Evolutionary conservation across 2,329 filamentous ascomycete species (phyloP).

Genomic region (Penicillium sp.): DNA sequence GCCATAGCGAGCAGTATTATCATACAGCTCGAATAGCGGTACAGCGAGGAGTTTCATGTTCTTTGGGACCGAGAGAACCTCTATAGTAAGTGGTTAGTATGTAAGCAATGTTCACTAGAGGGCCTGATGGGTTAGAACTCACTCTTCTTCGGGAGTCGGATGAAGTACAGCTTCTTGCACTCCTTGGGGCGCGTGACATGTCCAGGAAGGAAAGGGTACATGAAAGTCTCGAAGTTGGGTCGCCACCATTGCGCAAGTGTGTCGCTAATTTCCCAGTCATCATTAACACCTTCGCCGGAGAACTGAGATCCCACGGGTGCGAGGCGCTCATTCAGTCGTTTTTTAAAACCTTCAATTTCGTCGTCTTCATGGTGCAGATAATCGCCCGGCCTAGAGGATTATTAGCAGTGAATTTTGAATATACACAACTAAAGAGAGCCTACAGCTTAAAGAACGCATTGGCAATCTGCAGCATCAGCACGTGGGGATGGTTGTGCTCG

Average conservation of each 20-base stretch:
- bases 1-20: slow-evolving; percentile 91
- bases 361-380: slow-evolving; percentile 85
- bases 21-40: slow-evolving; percentile 95
- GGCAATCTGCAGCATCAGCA: slow-evolving; percentile 97
- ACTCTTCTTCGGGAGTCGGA: slow-evolving; percentile 91
- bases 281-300: slow-evolving; percentile 80
- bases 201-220: slow-evolving; percentile 97
- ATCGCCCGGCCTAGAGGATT: slow-evolving; percentile 69
- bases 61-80: slow-evolving; percentile 94
- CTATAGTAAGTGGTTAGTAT: slow-evolving; percentile 46
- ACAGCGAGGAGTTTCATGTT: slow-evolving; percentile 99
- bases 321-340: slow-evolving; percentile 84
- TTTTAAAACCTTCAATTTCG: slow-evolving; percentile 93
- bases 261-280: slow-evolving; percentile 92
- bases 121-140: slow-evolving; percentile 36
- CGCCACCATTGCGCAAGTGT: slow-evolving; percentile 98
- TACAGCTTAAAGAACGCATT: slow-evolving; percentile 98
- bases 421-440: slow-evolving; percentile 18
- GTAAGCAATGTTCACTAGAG: background rate
- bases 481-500: slow-evolving; percentile 98
- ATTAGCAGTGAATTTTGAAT: background rate
- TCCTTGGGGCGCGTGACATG: slow-evolving; percentile 97
- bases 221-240: slow-evolving; percentile 98
- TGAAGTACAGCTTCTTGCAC: slow-evolving; percentile 98
- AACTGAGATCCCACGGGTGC: slow-evolving; percentile 84